Percentiles rank a stretch among this genome's conserved stretches.
phyloP scores from a whole-genome alignment of 2,329 filamentous ascomycete genomes.

The Gremmenia infestans region DNA sequence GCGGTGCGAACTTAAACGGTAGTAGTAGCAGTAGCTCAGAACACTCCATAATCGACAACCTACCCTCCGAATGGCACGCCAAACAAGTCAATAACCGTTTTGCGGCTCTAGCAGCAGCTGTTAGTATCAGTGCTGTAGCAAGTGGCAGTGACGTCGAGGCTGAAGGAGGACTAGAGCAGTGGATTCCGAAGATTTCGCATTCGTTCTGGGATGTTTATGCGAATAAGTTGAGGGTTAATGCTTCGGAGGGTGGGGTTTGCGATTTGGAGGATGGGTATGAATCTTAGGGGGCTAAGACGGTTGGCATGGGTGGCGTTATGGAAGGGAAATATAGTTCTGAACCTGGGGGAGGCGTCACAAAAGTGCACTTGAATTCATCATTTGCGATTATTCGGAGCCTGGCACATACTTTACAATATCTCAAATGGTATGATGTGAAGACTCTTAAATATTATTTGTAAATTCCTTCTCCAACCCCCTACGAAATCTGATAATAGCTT shows the following conservation, averaged over 20 bases:
- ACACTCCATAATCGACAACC: neutral
- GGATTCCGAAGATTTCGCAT: constrained; percentile 16
- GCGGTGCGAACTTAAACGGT: neutral
- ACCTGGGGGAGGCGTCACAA: no score
- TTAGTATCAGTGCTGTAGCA: neutral
- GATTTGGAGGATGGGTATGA: constrained; percentile 11
- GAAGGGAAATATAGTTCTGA: no score
- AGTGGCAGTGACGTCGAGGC: neutral
- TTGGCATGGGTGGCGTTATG: no score
- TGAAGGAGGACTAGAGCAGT: constrained; percentile 6
- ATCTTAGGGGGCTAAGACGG: neutral
- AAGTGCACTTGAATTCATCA: no score
- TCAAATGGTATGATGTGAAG: no score
- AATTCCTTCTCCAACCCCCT: no score
- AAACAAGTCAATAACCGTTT: neutral
- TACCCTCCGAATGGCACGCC: no score
- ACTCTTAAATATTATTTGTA: no score
- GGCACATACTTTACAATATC: no score
- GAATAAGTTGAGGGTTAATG: constrained; percentile 32
- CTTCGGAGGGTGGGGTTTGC: constrained; percentile 25
- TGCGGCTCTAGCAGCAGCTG: neutral
- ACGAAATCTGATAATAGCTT: no score
- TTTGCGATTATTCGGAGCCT: no score
- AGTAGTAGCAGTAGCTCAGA: neutral
- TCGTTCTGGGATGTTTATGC: constrained; percentile 29